Percentiles rank a stretch among this genome's conserved stretches.
Evolutionary conservation across 202 grass and related monocot species (phyloP).

Genomic region (Hordeum pubiflorum): DNA sequence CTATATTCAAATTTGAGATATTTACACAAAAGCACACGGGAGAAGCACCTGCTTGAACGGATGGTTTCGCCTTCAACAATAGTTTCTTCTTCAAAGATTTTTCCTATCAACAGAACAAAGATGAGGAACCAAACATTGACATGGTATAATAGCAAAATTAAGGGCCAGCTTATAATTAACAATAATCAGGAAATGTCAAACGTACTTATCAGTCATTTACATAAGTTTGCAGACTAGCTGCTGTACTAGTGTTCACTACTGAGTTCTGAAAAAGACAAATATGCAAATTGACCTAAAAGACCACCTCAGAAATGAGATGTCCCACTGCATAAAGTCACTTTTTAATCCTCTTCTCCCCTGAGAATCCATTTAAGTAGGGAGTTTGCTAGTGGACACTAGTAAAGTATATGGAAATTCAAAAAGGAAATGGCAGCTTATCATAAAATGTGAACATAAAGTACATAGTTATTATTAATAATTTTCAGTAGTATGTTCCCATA

Average conservation of each 20-base stretch:
- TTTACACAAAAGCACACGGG: not conserved
- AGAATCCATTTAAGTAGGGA: slow-evolving; percentile 12
- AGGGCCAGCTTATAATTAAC: not conserved
- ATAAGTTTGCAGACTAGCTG: slow-evolving; percentile 17
- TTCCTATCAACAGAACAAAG: slow-evolving; percentile 23
- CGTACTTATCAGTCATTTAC: not conserved
- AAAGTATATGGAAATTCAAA: slow-evolving; percentile 26
- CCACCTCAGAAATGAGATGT: not conserved
- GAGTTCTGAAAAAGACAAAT: slow-evolving; percentile 12
- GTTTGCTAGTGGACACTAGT: slow-evolving; percentile 10
- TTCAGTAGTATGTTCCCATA: not conserved
- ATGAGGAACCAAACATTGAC: not conserved
- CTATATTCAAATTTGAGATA: slow-evolving; percentile 5
- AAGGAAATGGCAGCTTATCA: not conserved
- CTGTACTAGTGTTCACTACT: not conserved
- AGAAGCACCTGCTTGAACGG: slow-evolving; percentile 53
- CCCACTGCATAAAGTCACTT: slow-evolving; percentile 8
- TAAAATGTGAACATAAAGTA: slow-evolving; percentile 9
- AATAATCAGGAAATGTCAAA: not conserved
- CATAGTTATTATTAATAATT: slow-evolving; percentile 15
- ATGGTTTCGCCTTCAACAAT: slow-evolving; percentile 53
- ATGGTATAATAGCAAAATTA: not conserved
- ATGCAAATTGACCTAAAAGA: slow-evolving; percentile 23
- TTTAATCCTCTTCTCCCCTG: not conserved
- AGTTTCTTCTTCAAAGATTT: slow-evolving; percentile 54